Percentiles rank a stretch among this genome's conserved stretches.
phyloP scores from a whole-genome alignment of 2,329 filamentous ascomycete genomes.

The Scytalidium lignicola region DNA sequence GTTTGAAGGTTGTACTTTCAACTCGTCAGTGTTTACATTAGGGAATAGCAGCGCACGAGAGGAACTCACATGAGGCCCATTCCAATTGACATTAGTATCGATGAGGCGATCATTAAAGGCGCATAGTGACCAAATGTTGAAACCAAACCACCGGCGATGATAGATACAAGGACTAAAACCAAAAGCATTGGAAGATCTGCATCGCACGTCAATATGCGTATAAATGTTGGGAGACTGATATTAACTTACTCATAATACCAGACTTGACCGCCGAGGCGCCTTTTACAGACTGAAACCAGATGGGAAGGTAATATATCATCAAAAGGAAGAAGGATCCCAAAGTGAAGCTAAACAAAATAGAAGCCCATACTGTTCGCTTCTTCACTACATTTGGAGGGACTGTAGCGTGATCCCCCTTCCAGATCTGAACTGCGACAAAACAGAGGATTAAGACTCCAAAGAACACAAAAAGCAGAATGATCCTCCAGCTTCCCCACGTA shows the following conservation, averaged over 20 bases:
- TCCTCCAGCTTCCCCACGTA: conserved; percentile 33
- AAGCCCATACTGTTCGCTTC: conserved; percentile 30
- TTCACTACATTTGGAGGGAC: conserved; percentile 34
- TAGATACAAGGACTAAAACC: conserved; percentile 22
- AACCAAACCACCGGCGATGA: conserved; percentile 20
- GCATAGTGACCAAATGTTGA: conserved; percentile 53
- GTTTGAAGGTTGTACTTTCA: conserved; percentile 38
- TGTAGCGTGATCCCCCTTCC: conserved; percentile 34
- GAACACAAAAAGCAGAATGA: conserved; percentile 8
- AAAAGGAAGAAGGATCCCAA: conserved; percentile 32
- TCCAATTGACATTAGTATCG: conserved; percentile 33
- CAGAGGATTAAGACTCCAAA: conserved; percentile 22
- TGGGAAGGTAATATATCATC: conserved; percentile 40
- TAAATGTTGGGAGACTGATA: neutral
- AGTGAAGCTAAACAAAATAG: conserved; percentile 29
- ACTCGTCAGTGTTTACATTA: neutral
- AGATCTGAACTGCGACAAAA: conserved; percentile 28
- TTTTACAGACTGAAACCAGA: conserved; percentile 44
- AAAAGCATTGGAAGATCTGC: conserved; percentile 28
- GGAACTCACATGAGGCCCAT: conserved; percentile 45
- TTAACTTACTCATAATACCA: conserved; percentile 33
- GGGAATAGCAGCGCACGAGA: conserved; percentile 8
- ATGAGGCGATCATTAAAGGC: conserved; percentile 50
- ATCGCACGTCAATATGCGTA: neutral
- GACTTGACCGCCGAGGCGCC: conserved; percentile 37